These are phyloP conservation scores for Pichia sp. DNA, from an alignment of 1,139 yeast species.

Conservation along the genomic window DNA sequence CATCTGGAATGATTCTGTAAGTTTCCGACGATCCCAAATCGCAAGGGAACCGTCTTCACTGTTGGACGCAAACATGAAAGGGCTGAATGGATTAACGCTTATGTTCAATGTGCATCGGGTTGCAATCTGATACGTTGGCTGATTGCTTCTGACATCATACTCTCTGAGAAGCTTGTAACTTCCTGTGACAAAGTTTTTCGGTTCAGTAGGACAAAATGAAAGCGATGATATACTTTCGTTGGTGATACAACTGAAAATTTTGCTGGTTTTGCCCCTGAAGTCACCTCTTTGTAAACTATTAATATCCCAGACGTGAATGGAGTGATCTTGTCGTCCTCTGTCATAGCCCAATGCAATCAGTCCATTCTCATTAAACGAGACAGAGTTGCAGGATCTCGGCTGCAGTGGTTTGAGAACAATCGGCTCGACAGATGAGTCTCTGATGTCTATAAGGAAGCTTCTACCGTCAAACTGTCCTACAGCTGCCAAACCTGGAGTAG, in stretches of 20 bases:
- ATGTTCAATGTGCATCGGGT: slow-evolving; percentile 71
- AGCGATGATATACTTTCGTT: slow-evolving; percentile 74
- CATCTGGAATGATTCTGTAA: slow-evolving; percentile 35
- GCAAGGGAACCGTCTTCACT: slow-evolving; percentile 84
- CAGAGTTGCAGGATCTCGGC: slow-evolving; percentile 67
- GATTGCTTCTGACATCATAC: slow-evolving; percentile 67
- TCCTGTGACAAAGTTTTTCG: slow-evolving; percentile 61
- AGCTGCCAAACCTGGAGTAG: slow-evolving; percentile 56
- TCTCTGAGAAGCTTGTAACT: slow-evolving; percentile 76
- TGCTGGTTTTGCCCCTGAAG: slow-evolving; percentile 45
- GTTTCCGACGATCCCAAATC: slow-evolving; percentile 79
- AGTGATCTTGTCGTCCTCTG: slow-evolving; percentile 71
- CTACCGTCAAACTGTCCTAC: slow-evolving; percentile 74
- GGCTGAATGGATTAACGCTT: slow-evolving; percentile 61
- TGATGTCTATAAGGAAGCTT: slow-evolving; percentile 60
- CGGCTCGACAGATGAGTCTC: slow-evolving; percentile 35
- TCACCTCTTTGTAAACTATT: slow-evolving; percentile 50
- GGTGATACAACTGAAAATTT: slow-evolving; percentile 53
- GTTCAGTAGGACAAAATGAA: slow-evolving; percentile 59
- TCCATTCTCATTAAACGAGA: slow-evolving; percentile 63
- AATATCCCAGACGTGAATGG: slow-evolving; percentile 80
- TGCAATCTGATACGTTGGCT: slow-evolving; percentile 69
- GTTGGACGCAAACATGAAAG: slow-evolving; percentile 63
- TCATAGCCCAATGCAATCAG: slow-evolving; percentile 78
- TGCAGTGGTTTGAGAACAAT: slow-evolving; percentile 60